Percentiles rank a stretch among this genome's conserved stretches.
phyloP scores from a whole-genome alignment of 495 filamentous ascomycete species.

The Neurospora sp. region DNA sequence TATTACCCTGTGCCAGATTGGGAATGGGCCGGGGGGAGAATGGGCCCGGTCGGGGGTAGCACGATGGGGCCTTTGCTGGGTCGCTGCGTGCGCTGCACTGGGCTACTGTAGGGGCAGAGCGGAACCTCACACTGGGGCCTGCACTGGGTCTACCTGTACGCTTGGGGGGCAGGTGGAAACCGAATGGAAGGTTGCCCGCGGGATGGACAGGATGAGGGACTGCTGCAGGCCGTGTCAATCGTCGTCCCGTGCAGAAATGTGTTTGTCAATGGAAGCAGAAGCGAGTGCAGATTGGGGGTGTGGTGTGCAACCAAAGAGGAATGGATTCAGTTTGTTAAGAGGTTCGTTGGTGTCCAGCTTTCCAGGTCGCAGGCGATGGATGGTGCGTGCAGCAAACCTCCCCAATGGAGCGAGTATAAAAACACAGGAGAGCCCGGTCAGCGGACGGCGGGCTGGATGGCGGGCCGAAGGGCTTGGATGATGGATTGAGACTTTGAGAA shows the following conservation, averaged over 20 bases:
- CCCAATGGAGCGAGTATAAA: not conserved
- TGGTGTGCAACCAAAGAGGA: not conserved
- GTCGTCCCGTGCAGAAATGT: not conserved
- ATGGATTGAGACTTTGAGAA: not conserved
- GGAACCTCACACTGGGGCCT: not conserved
- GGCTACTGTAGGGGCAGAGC: not conserved
- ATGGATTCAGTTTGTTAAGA: not conserved
- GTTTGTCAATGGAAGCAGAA: not conserved
- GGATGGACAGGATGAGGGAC: not conserved
- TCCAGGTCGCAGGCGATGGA: not conserved
- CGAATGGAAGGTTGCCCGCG: not conserved
- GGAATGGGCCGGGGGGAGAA: constrained; percentile 5
- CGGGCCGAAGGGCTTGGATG: not conserved
- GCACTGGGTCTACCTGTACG: not conserved
- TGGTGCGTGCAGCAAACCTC: not conserved
- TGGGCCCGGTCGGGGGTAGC: constrained; percentile 2
- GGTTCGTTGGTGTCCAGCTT: not conserved
- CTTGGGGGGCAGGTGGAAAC: not conserved
- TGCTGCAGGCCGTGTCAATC: not conserved
- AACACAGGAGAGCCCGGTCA: not conserved
- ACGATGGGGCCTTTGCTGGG: constrained; percentile 8
- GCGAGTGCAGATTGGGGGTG: not conserved
- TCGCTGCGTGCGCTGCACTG: constrained; percentile 9
- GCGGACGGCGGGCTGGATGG: not conserved
- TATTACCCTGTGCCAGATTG: constrained; percentile 17